Evolutionary conservation across 176 grass and related monocot genomes (phyloP).

Genomic region (Lolium multiflorum): DNA sequence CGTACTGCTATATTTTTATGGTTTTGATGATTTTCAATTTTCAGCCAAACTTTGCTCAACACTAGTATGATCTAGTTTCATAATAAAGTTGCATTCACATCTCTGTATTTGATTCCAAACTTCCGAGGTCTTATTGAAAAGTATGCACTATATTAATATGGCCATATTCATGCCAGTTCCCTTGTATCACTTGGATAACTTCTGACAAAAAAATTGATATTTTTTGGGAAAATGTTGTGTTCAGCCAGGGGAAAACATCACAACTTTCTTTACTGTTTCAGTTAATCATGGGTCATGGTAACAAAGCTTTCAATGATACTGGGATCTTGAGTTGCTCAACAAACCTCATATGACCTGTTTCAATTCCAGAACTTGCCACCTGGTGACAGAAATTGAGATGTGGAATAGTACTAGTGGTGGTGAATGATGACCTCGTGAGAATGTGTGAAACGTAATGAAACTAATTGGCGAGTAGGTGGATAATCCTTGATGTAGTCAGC

Average conservation of each 20-base stretch:
- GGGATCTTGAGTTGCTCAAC: no score
- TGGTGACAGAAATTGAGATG: no score
- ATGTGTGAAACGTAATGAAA: neutral
- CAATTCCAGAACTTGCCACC: no score
- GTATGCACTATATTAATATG: neutral
- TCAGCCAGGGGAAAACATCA: no score
- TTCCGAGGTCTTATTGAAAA: neutral
- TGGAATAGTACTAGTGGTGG: neutral
- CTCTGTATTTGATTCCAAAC: constrained; percentile 5
- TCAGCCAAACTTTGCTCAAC: neutral
- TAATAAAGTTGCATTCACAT: neutral
- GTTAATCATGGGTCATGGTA: no score
- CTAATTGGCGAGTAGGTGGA: neutral
- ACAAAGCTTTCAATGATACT: no score
- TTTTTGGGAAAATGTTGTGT: no score
- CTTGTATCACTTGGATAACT: neutral
- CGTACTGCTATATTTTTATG: neutral
- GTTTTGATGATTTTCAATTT: neutral
- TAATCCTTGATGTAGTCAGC: neutral
- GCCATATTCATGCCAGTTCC: neutral
- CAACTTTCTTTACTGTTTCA: no score
- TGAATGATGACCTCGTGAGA: neutral
- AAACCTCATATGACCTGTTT: no score
- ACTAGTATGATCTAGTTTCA: neutral
- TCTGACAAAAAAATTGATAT: neutral